Base-by-base conservation (phyloP, 441 rosid genomes). In the Hura crepitans region DNA sequence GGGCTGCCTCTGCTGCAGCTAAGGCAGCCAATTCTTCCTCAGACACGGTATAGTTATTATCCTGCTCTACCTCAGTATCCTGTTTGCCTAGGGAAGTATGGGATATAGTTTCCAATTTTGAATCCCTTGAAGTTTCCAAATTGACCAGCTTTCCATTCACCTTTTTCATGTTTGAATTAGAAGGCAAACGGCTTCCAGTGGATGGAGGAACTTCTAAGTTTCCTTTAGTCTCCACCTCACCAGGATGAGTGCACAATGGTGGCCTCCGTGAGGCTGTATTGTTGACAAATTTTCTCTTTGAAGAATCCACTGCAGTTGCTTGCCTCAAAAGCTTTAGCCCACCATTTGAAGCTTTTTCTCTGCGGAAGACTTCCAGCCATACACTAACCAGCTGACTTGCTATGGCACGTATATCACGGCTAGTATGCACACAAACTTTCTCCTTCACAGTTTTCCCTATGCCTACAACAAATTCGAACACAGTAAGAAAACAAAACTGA, bases 401-500 rank as follows among this genome's bases (percentile, higher is more conserved):
- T 79, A 96, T 88, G 69, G 97, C 99, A 72, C 99, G 96, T 75
- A 96, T 96, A 77, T 96, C 99, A 84, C 99, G 99, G 82, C 99
- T 96, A 3, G 99, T 93, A 81, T 96, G 99, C 63, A 92, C 86
- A 78, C 98, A 93, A 49, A 96, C 98, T 75, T 96, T 96, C 83
- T 96, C 99, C 84, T 81, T 96, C 81, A 96, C 97, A 56, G 99
- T 96, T 86, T 90, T 96, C 79, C 99, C 99, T 35, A 96, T 91
- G 78, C 99, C 99, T 96, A 75, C 75, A 81, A 50, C 39, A 80
- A 66, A 65, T 72, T 63, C 54, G 78, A 62, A 70, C n/a, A 70
- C 47, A 62, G 45, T 55, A 59, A 68, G 47, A 17, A 25, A 61
- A 33, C 63, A 67, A n/a, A 53, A 50, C 37, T n/a, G 27, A 51